A percentile compares a stretch with the other conserved stretches of the same genome.
Evolutionary conservation across 352 stramenopile species (phyloP).

Genomic region (Globisporangium okanoganense): DNA sequence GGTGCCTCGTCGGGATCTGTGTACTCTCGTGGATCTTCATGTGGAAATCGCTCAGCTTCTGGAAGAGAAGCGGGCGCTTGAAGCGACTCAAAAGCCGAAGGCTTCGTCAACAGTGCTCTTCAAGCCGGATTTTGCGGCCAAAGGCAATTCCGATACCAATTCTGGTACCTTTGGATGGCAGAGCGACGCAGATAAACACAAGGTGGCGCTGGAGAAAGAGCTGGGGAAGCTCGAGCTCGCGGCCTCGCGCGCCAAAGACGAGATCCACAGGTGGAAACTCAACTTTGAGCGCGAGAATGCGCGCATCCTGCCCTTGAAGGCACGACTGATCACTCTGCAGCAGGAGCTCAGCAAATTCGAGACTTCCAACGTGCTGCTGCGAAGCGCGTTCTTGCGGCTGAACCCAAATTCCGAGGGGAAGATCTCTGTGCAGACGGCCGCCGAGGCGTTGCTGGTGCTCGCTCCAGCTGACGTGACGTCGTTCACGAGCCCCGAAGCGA

Average conservation of each 20-base stretch:
- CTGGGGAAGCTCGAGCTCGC: slow-evolving; percentile 32
- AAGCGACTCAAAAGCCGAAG: slow-evolving; percentile 19
- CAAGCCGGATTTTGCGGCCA: not conserved
- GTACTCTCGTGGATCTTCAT: slow-evolving; percentile 46
- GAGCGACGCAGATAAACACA: slow-evolving; percentile 9
- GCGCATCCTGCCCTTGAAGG: slow-evolving; percentile 31
- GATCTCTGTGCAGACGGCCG: slow-evolving; percentile 12
- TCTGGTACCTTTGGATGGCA: not conserved
- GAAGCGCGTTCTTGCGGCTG: slow-evolving; percentile 28
- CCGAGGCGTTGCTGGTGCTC: slow-evolving; percentile 20
- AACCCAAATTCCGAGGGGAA: slow-evolving; percentile 13
- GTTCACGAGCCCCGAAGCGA: slow-evolving; percentile 8
- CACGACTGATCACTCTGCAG: slow-evolving; percentile 24
- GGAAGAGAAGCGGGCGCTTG: slow-evolving; percentile 32
- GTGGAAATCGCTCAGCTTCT: slow-evolving; percentile 45
- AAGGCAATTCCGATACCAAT: not conserved
- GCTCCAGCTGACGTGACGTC: slow-evolving; percentile 12
- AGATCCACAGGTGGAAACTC: slow-evolving; percentile 37
- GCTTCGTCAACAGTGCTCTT: not conserved
- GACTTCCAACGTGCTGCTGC: slow-evolving; percentile 26
- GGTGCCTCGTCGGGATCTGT: slow-evolving; percentile 41
- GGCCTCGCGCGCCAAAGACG: slow-evolving; percentile 28
- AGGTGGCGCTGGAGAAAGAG: slow-evolving; percentile 42
- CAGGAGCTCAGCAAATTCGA: slow-evolving; percentile 21
- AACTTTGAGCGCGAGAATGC: slow-evolving; percentile 47